These are phyloP conservation scores for Naganishia randhawae DNA, from an alignment of 768 basidiomycete species.

Conservation along the genomic window DNA sequence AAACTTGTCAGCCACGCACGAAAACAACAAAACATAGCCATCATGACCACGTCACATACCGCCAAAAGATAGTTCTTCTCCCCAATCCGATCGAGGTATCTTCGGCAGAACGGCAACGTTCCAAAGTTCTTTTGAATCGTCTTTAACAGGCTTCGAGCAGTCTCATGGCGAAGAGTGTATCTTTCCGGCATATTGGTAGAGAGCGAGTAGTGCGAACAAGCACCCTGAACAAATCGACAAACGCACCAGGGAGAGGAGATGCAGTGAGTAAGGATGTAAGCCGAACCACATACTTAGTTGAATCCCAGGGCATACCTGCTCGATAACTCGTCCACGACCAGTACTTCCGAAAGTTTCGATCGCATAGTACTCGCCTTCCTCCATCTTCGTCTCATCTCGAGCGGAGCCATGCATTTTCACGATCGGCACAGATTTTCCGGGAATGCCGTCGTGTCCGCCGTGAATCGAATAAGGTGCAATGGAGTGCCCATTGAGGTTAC, in stretches of 20 bases:
- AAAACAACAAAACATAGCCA: neutral
- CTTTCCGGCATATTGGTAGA: conserved; percentile 38
- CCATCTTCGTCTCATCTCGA: conserved; percentile 86
- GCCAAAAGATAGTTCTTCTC: conserved; percentile 91
- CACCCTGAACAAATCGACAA: conserved; percentile 59
- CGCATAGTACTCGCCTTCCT: conserved; percentile 98
- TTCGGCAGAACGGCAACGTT: conserved; percentile 87
- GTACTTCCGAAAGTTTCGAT: conserved; percentile 99
- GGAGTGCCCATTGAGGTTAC: conserved; percentile 89
- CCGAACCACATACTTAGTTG: neutral
- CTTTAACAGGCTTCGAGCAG: conserved; percentile 78
- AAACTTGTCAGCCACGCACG: neutral
- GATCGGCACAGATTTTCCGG: conserved; percentile 79
- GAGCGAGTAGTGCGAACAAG: conserved; percentile 84
- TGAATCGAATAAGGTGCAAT: conserved; percentile 89
- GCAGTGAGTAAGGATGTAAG: neutral
- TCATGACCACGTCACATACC: conserved; percentile 51
- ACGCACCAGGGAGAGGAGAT: no score
- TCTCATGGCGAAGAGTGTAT: conserved; percentile 63
- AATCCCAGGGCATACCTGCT: conserved; percentile 58
- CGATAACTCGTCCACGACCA: conserved; percentile 79
- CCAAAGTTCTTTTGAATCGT: conserved; percentile 90
- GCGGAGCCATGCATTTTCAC: conserved; percentile 65
- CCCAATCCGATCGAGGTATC: conserved; percentile 87
- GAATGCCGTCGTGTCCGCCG: conserved; percentile 53